These are phyloP conservation scores for Prunus armeniaca DNA, from an alignment of 306 rosid genomes.

Conservation along the genomic window DNA sequence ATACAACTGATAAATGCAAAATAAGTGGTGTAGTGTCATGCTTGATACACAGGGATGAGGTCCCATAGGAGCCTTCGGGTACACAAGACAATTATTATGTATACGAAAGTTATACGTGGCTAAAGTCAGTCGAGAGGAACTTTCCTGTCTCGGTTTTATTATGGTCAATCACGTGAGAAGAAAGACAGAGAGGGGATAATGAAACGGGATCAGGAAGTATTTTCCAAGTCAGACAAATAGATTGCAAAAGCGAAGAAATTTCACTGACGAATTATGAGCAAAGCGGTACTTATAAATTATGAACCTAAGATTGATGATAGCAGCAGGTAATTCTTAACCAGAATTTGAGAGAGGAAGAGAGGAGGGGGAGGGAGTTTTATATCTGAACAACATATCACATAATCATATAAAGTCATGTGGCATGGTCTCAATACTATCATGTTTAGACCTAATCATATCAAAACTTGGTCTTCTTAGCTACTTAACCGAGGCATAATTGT, in stretches of 20 bases:
- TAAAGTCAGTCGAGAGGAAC: too few relatives aligned
- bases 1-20: background rate
- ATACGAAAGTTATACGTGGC: too few relatives aligned
- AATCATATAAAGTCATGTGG: constrained; percentile 40
- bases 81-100: background rate
- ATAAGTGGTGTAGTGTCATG: background rate
- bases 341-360: background rate
- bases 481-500: constrained; percentile 13
- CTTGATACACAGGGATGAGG: background rate
- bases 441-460: constrained; percentile 26
- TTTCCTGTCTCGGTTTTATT: too few relatives aligned
- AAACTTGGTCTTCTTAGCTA: constrained; percentile 6
- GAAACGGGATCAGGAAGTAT: too few relatives aligned
- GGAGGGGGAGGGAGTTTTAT: background rate
- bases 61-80: background rate
- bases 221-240: too few relatives aligned
- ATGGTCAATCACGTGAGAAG: background rate
- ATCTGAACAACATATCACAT: constrained; percentile 12
- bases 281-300: background rate
- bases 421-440: constrained; percentile 21
- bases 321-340: background rate
- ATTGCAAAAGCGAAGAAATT: too few relatives aligned
- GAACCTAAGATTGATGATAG: background rate
- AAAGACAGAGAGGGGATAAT: background rate
- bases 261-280: background rate